Conservation (phyloP, 441 rosid genomes). For the Geranium incanum region DNA sequence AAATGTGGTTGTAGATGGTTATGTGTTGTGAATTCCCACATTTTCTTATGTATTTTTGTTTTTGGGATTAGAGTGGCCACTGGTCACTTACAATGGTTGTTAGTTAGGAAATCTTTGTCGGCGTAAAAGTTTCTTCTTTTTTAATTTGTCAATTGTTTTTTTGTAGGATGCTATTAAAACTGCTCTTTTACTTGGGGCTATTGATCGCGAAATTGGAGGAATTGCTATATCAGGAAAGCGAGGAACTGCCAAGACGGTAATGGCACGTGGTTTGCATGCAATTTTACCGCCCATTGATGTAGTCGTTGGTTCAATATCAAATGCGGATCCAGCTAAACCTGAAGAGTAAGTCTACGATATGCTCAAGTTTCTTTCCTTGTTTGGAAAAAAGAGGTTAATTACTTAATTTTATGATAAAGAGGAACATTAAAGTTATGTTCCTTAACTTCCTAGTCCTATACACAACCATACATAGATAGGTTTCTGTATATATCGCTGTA, state of each 20-base stretch:
- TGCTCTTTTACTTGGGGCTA: slow-evolving; percentile 49
- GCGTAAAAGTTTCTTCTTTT: not conserved
- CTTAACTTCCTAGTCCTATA: not conserved
- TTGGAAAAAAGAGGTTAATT: not conserved
- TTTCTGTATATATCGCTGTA: not conserved
- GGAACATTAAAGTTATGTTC: not conserved
- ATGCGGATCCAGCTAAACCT: slow-evolving; percentile 80
- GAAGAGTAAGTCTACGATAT: slow-evolving; percentile 52
- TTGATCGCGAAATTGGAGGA: slow-evolving; percentile 9
- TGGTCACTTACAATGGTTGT: not conserved
- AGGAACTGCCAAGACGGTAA: slow-evolving; percentile 27
- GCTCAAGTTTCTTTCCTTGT: not conserved
- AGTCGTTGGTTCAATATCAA: slow-evolving; percentile 19
- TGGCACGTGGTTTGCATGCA: slow-evolving; percentile 33
- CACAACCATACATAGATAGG: not conserved
- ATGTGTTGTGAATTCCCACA: not conserved
- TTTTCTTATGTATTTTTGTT: not conserved
- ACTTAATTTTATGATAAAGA: not conserved
- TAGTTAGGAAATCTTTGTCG: not conserved
- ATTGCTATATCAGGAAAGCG: slow-evolving; percentile 8
- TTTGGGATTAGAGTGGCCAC: not conserved
- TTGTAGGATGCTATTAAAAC: slow-evolving; percentile 88
- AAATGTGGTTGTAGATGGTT: not conserved
- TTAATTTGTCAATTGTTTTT: slow-evolving; percentile 9
- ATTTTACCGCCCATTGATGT: slow-evolving; percentile 11